Evolutionary conservation across 768 basidiomycete species (phyloP), one percentile per base, ranked within the genome.

Genomic region (Heimioporus sp.): DNA sequence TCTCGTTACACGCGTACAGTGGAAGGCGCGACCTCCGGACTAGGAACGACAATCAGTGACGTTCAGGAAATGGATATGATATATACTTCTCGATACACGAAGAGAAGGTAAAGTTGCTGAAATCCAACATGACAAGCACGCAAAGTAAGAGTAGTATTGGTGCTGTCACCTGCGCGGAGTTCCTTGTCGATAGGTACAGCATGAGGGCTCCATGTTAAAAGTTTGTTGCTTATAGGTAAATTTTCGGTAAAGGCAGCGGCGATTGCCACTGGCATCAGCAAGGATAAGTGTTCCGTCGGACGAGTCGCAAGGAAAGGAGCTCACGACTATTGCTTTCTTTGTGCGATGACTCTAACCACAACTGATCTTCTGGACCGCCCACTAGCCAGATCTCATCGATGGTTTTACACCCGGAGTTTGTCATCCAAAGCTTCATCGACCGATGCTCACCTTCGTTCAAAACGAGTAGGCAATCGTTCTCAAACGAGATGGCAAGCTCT

Each of bases 361-460:
- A 61, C 56, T 80, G 84, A 59, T 88, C 86, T 16, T 81, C 79
- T 19, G 74, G 64, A 28, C 79, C 83, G 43, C 76, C 58, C 3
- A 92, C 72, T 55, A 87, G 65, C 87, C 89, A 89, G n/a, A 92
- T 58, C 53, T 92, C 89, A 11, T 68, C 69, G 21, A 95, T 78
- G 15, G 75, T 66, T 31, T 72, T 73, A 10, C 71, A 72, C 0
- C 94, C 93, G 8, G 73, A 66, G 64, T 96, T 97, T 20, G 73
- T 78, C 40, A 96, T 65, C 73, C 75, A 78, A 20, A 95, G 50
- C 30, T 63, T 70, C 65, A 83, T 71, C 7, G 70, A 54, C 56
- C 75, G 80, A 45, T 72, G 77, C 64, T 96, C 91, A 7, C 94
- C 93, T 61, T 89, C 82, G 42, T 76, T 72, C 30, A 92, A 68